Evolutionary conservation across 345 rosid species (phyloP).

Genomic region (Syzygium grande): DNA sequence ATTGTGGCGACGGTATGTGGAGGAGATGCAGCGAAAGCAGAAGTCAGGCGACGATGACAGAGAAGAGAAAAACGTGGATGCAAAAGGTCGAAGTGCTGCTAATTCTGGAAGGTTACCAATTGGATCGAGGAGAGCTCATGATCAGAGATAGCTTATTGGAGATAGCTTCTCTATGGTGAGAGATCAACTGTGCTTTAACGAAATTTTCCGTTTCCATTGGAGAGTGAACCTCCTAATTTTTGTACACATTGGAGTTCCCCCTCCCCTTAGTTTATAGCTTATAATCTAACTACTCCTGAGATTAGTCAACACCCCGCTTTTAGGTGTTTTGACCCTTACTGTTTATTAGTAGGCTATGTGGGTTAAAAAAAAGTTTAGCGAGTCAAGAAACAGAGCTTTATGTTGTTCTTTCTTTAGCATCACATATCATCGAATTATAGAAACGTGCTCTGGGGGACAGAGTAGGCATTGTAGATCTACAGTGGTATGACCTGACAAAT

Average conservation of each 20-base stretch:
- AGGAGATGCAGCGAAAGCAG: conserved; percentile 53
- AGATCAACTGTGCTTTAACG: background rate
- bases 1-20: conserved; percentile 68
- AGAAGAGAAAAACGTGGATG: conserved; percentile 35
- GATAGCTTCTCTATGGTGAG: conserved; percentile 9
- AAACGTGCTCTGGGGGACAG: background rate
- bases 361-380: background rate
- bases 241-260: background rate
- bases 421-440: background rate
- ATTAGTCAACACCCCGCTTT: background rate
- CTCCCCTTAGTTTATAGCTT: background rate
- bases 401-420: background rate
- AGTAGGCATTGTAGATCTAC: background rate
- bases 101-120: conserved; percentile 23
- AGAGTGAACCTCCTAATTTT: background rate
- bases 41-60: conserved; percentile 28
- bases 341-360: background rate
- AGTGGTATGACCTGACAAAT: background rate
- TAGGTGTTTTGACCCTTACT: background rate
- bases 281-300: background rate
- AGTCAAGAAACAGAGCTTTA: background rate
- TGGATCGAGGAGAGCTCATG: conserved; percentile 38
- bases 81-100: conserved; percentile 34
- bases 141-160: conserved; percentile 28
- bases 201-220: background rate